Evolutionary conservation across 1,284 basidiomycete species (phyloP), one percentile per base, ranked within the genome.

Genomic region (Boletus calvinii): DNA sequence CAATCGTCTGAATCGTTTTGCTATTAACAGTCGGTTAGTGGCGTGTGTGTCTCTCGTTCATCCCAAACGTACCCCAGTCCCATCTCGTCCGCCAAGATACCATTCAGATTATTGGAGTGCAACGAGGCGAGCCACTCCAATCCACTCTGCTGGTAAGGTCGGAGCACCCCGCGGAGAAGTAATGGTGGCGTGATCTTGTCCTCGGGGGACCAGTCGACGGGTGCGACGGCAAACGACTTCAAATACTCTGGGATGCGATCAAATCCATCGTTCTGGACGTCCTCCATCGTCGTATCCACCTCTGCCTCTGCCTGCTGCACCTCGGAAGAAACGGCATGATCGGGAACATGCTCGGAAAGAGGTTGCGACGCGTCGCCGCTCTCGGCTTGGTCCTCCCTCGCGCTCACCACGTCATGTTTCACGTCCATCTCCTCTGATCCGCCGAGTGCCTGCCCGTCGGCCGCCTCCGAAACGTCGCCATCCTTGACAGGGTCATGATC

Each of bases 1-100:
- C 77, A 54, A 98, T 98, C 1, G 95, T 98, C 70, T 98, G 95
- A 51, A 98, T 97, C 1, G 95, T 98, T 78, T 98, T 98, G 44
- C 94, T 95, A 58, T 12, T 52, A 20, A n/a, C 31, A 30, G 54
- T 26, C 22, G 53, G 39, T 60, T 0, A 62, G 34, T 38, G 39
- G 18, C 35, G 5, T 3, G 10, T 1, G 12, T 30, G 46, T 10
- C 15, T 30, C 47, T 10, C 15, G 2, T 15, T 20, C n/a, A 24
- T 2, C 38, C 45, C 17, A 40, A 39, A 77, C 87, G 50, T 63
- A 93, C 91, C 92, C 92, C 11, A 94, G 72, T 48, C 92, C 92
- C 92, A 94, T 94, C 71, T 94, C 92, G 63, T 94, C 92, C 2
- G 92, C 93, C 38, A 96, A 75, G 55, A 98, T 97, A 2, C 95